Base-by-base conservation (phyloP, 768 basidiomycete genomes). In the Naematelia encephala region DNA sequence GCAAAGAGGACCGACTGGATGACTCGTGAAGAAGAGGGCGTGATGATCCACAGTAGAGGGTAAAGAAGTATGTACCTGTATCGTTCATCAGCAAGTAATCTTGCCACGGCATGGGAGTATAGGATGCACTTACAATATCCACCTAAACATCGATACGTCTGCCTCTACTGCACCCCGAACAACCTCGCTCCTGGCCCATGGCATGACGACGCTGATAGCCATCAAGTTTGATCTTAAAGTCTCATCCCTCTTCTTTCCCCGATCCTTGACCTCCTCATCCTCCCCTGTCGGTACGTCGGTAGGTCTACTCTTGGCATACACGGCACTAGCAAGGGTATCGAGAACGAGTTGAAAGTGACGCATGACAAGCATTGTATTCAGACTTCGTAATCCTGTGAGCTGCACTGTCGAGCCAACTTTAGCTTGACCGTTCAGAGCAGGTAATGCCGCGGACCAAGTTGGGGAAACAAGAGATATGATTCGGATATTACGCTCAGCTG, bases 401-500 rank as follows among this genome's bases (percentile, higher is more conserved):
- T 53, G 82, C 53, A 42, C 87, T 82, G 19, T 90, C 78, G 1
- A 88, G 82, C 47, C 88, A 80, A 26, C 79, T 80, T 19, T 88
- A 87, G 44, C 34, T 5, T 74, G 73, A 60, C 64, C 62, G 12
- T 69, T 66, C 11, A 34, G 78, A 64, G 66, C 82, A 79, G 83
- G 81, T 2, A 84, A 80, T 0, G 89, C 87, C 1, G 92, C 90
- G 1, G 90, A 86, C 67, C 94, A 96, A 66, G 90, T 90, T 1
- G 91, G 91, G 59, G 91, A 91, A 71, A 93, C 83, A 42, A 91
- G 81, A 56, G 86, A 86, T 72, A 97, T 80, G 63, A 96, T 84
- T n/a, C 92, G 87, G 43, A 96, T 90, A 63, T 92, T 89, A 30
- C 91, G 83, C 72, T 92, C 91, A n/a, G 82, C 81, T 0, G 91